These are phyloP conservation scores for Arctostaphylos glauca DNA, from an alignment of 148 eudicot genomes.

Conservation along the genomic window DNA sequence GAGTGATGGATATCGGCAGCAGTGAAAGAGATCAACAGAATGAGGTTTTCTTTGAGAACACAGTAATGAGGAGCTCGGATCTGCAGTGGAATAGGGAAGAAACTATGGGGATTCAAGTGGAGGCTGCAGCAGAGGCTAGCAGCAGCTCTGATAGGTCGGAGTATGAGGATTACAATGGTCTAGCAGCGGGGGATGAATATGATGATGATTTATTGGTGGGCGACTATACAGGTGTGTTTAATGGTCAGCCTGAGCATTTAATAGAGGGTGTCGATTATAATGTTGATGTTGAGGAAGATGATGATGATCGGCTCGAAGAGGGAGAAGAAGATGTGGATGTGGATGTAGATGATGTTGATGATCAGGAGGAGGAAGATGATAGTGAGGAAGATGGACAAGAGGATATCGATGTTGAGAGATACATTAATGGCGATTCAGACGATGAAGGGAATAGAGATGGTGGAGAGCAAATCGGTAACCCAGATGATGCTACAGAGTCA, in stretches of 20 bases:
- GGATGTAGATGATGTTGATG: conserved; percentile 28
- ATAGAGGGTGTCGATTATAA: conserved; percentile 20
- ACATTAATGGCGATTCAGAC: conserved; percentile 34
- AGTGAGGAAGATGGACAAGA: conserved; percentile 23
- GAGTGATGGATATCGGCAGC: conserved; percentile 11
- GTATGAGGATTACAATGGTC: conserved; percentile 28
- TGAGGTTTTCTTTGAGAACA: conserved; percentile 11
- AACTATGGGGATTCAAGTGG: conserved; percentile 11
- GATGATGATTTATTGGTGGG: conserved; percentile 23
- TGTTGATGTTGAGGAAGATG: conserved; percentile 28
- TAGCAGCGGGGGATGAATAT: conserved; percentile 24
- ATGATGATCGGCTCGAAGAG: conserved; percentile 22
- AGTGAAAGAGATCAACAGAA: conserved; percentile 9
- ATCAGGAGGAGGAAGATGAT: conserved; percentile 20
- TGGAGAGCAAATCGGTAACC: conserved; percentile 21
- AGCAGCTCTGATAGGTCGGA: conserved; percentile 42
- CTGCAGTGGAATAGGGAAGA: conserved; percentile 27
- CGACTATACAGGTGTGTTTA: conserved; percentile 19
- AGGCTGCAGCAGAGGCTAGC: conserved; percentile 26
- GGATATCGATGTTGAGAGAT: conserved; percentile 33
- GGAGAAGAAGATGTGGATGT: conserved; percentile 27
- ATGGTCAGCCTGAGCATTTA: conserved; percentile 12
- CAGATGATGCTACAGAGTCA: conserved; percentile 30
- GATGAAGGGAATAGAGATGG: conserved; percentile 23
- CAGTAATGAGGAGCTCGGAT: background rate